A percentile compares a stretch with the other conserved stretches of the same genome.
These are phyloP conservation scores for Talaromyces sp. DNA, from an alignment of 2,329 filamentous ascomycete genomes.

Conservation along the genomic window DNA sequence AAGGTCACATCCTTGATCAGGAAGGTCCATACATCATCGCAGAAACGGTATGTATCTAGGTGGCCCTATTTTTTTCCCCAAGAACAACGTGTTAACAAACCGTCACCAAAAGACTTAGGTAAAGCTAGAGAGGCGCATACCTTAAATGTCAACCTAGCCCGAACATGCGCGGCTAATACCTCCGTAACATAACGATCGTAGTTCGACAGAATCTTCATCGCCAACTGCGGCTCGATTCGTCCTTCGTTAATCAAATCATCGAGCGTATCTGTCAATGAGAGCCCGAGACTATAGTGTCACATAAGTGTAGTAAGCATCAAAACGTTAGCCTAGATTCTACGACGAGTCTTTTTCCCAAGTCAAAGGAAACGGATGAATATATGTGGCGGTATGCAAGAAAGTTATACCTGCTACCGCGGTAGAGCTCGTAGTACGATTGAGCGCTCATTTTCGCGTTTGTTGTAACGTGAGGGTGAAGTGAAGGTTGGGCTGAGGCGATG, in stretches of 20 bases:
- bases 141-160: slow-evolving; percentile 90
- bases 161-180: slow-evolving; percentile 85
- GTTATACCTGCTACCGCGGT: slow-evolving; percentile 89
- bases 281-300: slow-evolving; percentile 65
- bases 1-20: slow-evolving; percentile 98
- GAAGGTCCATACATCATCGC: slow-evolving; percentile 99
- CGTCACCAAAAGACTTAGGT: not conserved
- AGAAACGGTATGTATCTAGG: slow-evolving; percentile 97
- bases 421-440: slow-evolving; percentile 80
- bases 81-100: not conserved
- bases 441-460: slow-evolving; percentile 42
- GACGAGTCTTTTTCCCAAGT: not conserved
- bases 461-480: not conserved
- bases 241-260: slow-evolving; percentile 93
- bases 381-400: not conserved
- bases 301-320: slow-evolving; percentile 16
- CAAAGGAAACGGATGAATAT: not conserved
- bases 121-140: slow-evolving; percentile 44
- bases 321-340: not conserved
- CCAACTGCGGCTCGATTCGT: slow-evolving; percentile 93
- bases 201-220: slow-evolving; percentile 95
- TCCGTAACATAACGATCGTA: slow-evolving; percentile 93
- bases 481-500: not conserved
- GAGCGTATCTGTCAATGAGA: slow-evolving; percentile 90
- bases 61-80: slow-evolving; percentile 70